Base-by-base conservation (phyloP, 2,329 filamentous ascomycete species). In the Apiospora saccharicola region DNA sequence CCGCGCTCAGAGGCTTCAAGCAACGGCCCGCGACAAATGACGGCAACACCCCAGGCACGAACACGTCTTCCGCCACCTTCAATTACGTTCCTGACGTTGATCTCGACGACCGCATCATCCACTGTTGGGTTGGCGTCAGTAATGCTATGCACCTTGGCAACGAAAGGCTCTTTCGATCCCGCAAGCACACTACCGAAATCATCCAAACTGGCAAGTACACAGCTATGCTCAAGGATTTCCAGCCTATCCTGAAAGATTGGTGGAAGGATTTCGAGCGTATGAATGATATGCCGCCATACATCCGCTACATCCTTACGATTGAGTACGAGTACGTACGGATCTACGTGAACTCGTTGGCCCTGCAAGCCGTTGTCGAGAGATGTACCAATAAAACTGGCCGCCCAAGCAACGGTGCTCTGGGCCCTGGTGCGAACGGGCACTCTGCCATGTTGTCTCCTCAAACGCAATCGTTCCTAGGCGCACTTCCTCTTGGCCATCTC, bases 311-410 rank as follows among this genome's bases (percentile, higher is more conserved):
- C 72, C 86, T 99, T 43, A 92, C 91, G 10, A 98, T 98, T 75
- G 96, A 99, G 84, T 98, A 96, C 79, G 94, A 98, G 79, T 98
- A 98, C 80, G 94, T 96, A 37, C 90, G 96, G 78, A 93, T 98
- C 69, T 98, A 98, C 80, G 90, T 98, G 84, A 98, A 98, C 81
- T 98, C 95, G 0, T 87, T 99, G 1, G 95, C 95, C 2, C 86
- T 99, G 1, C 96, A 99, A 83, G 96, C 96, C 30, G 95, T 98
- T 4, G 94, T 98, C 7, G 96, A 98, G 82, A 90, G 95, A 73
- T 98, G 94, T 83, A 96, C 94, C 8, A 95, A 89, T 73, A 93
- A 95, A 75, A 91, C 91, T 26, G 85, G 84, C 14, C 85, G 86
- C 72, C 83, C 82, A n/a, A 81, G 79, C 41, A 80, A 80, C 64